These are phyloP conservation scores for Calonectria pseudoreteaudii DNA, from an alignment of 2,329 filamentous ascomycete species.

Conservation along the genomic window DNA sequence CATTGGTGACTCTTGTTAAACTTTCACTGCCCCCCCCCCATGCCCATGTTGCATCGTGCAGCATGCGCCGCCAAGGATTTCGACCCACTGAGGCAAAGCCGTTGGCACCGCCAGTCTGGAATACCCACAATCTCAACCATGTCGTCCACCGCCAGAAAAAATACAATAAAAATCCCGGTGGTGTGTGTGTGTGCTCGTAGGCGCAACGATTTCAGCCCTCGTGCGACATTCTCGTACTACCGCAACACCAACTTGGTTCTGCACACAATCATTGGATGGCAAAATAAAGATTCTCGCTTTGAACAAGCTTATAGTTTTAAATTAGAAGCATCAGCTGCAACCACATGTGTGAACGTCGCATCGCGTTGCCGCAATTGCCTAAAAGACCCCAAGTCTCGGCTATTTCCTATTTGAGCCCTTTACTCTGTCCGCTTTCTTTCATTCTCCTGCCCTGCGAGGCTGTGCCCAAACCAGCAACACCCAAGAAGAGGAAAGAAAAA, in stretches of 20 bases:
- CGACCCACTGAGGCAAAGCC: not conserved
- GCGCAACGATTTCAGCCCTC: not conserved
- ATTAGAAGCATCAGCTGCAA: not conserved
- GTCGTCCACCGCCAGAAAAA: not conserved
- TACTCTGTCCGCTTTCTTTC: not conserved
- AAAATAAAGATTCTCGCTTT: not conserved
- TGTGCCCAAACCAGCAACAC: not conserved
- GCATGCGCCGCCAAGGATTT: not conserved
- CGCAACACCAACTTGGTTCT: not conserved
- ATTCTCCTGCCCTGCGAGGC: not conserved
- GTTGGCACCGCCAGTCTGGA: not conserved
- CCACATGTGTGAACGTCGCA: not conserved
- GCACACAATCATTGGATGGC: too few relatives aligned
- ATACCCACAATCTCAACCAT: not conserved
- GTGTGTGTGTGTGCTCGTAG: too few relatives aligned
- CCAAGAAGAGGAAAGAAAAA: not conserved
- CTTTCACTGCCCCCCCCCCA: not conserved
- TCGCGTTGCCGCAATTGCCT: not conserved
- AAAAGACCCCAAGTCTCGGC: not conserved
- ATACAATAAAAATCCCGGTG: not conserved
- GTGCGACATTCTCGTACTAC: not conserved
- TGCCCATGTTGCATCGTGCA: not conserved
- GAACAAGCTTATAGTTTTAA: not conserved
- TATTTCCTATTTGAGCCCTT: not conserved
- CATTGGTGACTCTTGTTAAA: not conserved